Evolutionary conservation across 352 stramenopile species (phyloP).

Genomic region (Pythium oligandrum): DNA sequence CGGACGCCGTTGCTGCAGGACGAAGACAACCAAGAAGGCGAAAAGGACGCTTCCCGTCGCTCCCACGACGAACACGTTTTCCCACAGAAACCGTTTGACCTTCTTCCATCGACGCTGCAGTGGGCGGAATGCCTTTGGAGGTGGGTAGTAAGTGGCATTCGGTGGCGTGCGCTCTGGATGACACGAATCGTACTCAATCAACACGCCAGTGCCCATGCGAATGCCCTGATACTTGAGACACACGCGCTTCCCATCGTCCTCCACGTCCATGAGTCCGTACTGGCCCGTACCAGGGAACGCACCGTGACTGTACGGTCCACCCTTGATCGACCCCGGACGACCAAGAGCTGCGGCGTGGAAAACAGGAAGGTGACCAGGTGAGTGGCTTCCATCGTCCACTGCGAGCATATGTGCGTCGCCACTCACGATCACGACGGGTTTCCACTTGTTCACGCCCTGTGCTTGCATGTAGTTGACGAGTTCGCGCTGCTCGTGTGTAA

Average conservation of each 20-base stretch:
- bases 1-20: no score
- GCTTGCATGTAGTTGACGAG: conserved; percentile 70
- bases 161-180: conserved; percentile 58
- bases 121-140: conserved; percentile 48
- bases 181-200: conserved; percentile 78
- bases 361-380: conserved; percentile 63
- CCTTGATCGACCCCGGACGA: conserved; percentile 77
- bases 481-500: conserved; percentile 71
- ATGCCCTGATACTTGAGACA: conserved; percentile 72
- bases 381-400: conserved; percentile 75
- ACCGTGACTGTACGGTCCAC: conserved; percentile 84
- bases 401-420: conserved; percentile 89
- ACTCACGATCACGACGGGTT: conserved; percentile 77
- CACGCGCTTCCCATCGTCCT: conserved; percentile 57
- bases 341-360: conserved; percentile 82
- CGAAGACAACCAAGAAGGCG: background rate
- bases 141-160: conserved; percentile 51
- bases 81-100: conserved; percentile 6
- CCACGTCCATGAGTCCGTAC: conserved; percentile 80
- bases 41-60: background rate
- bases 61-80: background rate
- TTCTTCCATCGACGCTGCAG: conserved; percentile 63
- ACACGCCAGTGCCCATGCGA: conserved; percentile 41
- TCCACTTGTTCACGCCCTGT: conserved; percentile 58
- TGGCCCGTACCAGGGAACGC: conserved; percentile 71